These are phyloP conservation scores for Xylariaceae sp. DNA, from an alignment of 2,329 filamentous ascomycete genomes.

Conservation along the genomic window DNA sequence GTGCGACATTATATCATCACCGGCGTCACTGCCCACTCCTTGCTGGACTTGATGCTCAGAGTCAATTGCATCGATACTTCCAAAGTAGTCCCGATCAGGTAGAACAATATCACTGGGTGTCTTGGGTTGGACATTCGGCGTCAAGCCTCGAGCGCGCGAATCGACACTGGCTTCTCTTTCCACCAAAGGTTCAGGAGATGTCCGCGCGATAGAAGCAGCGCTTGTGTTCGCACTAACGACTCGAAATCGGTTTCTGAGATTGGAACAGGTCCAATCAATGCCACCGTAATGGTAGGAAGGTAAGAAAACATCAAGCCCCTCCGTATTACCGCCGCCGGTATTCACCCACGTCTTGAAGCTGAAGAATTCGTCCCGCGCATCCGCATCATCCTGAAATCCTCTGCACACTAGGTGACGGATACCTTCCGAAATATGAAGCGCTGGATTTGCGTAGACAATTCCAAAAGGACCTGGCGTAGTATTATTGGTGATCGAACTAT, in stretches of 20 bases:
- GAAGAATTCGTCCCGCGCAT: conserved; percentile 52
- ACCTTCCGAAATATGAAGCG: conserved; percentile 60
- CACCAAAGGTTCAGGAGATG: conserved; percentile 43
- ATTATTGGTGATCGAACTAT: conserved; percentile 63
- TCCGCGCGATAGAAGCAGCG: conserved; percentile 42
- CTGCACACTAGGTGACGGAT: conserved; percentile 60
- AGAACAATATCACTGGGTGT: conserved; percentile 39
- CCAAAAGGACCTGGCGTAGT: conserved; percentile 56
- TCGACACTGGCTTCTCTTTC: conserved; percentile 42
- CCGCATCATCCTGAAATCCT: conserved; percentile 46
- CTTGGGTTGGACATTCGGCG: conserved; percentile 39
- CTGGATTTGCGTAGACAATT: conserved; percentile 69
- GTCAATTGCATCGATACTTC: conserved; percentile 26
- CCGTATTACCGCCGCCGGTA: conserved; percentile 54
- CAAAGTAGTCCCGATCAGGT: conserved; percentile 38
- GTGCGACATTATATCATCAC: conserved; percentile 25
- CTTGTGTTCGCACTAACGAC: conserved; percentile 63
- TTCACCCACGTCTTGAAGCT: conserved; percentile 73
- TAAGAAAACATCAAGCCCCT: conserved; percentile 54
- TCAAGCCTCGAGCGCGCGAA: conserved; percentile 40
- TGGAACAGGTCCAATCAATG: conserved; percentile 71
- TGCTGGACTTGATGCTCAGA: conserved; percentile 22
- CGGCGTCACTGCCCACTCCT: conserved; percentile 26
- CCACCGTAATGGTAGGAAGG: conserved; percentile 65
- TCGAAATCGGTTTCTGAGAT: conserved; percentile 68